phyloP scores from a whole-genome alignment of 2,329 filamentous ascomycete genomes.

The Microthyrium microscopicum region DNA sequence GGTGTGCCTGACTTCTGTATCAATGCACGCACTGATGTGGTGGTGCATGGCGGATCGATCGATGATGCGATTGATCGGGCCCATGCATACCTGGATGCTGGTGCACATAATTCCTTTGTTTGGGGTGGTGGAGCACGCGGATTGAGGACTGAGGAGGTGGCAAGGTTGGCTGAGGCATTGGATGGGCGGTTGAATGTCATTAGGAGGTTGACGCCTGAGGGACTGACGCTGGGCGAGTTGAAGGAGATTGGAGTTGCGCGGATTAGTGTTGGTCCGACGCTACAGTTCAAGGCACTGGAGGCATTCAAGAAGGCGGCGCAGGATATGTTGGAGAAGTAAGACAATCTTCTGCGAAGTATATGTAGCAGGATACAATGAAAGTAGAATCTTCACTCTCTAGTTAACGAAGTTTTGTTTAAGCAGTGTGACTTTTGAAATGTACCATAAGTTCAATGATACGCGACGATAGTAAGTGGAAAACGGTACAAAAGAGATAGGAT shows the following conservation, averaged over 20 bases:
- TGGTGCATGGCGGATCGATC: conserved; percentile 25
- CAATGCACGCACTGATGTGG: conserved; percentile 41
- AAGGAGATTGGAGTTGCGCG: conserved; percentile 17
- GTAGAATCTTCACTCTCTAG: too few relatives aligned
- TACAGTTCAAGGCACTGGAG: conserved; percentile 4
- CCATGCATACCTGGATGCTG: conserved; percentile 39
- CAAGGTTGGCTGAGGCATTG: conserved; percentile 11
- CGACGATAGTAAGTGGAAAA: too few relatives aligned
- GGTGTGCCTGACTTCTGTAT: conserved; percentile 40
- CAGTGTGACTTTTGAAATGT: too few relatives aligned
- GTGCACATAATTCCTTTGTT: conserved; percentile 43
- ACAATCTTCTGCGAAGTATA: too few relatives aligned
- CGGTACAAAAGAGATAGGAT: too few relatives aligned
- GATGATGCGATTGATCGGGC: conserved; percentile 36
- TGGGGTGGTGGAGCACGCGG: conserved; percentile 31
- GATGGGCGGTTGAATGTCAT: conserved; percentile 17
- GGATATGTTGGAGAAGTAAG: too few relatives aligned
- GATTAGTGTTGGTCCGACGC: conserved; percentile 16
- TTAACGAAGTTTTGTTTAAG: too few relatives aligned
- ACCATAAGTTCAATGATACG: too few relatives aligned
- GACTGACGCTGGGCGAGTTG: conserved; percentile 14
- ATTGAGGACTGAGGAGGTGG: conserved; percentile 13
- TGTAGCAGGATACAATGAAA: too few relatives aligned
- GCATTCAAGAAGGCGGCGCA: too few relatives aligned
- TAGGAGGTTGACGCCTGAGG: conserved; percentile 10